Conservation (phyloP, 306 rosid species). For the Trifolium repens region DNA sequence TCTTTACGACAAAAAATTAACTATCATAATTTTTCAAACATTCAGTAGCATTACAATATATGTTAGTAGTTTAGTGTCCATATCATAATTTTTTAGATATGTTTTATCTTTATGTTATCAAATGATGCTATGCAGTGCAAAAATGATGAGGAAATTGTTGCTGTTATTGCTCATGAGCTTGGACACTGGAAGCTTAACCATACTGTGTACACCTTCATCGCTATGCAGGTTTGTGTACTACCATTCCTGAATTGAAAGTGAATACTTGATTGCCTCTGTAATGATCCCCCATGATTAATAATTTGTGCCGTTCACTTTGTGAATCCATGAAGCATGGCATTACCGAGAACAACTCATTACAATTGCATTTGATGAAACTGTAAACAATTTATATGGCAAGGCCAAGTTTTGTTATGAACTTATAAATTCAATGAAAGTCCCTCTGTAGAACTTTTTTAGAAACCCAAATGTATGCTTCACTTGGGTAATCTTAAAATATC, state of each 20-base stretch:
- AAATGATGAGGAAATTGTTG: conserved; percentile 89
- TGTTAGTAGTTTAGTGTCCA: conserved; percentile 16
- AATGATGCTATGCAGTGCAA: conserved; percentile 71
- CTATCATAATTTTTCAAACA: background rate
- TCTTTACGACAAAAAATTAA: background rate
- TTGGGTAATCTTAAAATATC: conserved; percentile 32
- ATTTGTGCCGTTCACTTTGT: conserved; percentile 18
- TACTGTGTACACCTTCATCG: conserved; percentile 87
- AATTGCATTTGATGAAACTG: conserved; percentile 1
- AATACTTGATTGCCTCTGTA: conserved; percentile 20
- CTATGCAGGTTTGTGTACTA: conserved; percentile 78
- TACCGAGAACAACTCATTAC: background rate
- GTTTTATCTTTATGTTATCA: conserved; percentile 28
- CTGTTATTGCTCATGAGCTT: conserved; percentile 96
- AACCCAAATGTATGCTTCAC: conserved; percentile 24
- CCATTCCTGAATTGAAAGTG: conserved; percentile 36
- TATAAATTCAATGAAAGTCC: background rate
- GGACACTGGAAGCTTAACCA: conserved; percentile 99
- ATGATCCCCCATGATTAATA: conserved; percentile 11
- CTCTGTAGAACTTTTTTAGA: conserved; percentile 12
- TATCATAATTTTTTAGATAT: background rate
- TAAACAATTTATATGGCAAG: conserved; percentile 19
- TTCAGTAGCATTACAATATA: background rate
- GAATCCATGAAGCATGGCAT: conserved; percentile 25
- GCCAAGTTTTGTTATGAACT: background rate